These are phyloP conservation scores for Cercophora scortea DNA, from an alignment of 495 filamentous ascomycete genomes.

Conservation along the genomic window DNA sequence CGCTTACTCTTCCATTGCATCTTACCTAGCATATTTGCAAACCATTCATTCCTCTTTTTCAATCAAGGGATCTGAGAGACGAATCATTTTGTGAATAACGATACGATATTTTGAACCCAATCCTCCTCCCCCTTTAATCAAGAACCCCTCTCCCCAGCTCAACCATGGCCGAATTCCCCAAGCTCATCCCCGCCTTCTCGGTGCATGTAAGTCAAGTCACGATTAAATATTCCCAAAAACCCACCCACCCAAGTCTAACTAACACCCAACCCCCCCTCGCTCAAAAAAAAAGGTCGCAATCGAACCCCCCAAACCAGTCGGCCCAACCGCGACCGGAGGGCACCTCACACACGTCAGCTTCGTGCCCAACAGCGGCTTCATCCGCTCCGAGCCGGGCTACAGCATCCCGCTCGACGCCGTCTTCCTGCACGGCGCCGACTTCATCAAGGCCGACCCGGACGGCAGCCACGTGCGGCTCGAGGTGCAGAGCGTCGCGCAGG, in stretches of 20 bases:
- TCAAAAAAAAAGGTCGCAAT: constrained; percentile 24
- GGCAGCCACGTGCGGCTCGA: constrained; percentile 42
- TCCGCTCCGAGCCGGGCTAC: constrained; percentile 24
- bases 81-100: background rate
- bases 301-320: constrained; percentile 16
- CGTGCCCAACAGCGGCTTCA: constrained; percentile 16
- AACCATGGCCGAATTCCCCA: constrained; percentile 33
- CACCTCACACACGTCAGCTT: constrained; percentile 24
- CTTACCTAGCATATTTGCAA: no score
- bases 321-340: constrained; percentile 14
- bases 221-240: background rate
- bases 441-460: constrained; percentile 42
- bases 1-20: no score
- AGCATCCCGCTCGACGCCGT: constrained; percentile 37
- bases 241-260: background rate
- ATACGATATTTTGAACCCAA: background rate
- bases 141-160: background rate
- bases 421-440: constrained; percentile 45
- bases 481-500: constrained; percentile 39
- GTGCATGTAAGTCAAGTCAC: constrained; percentile 19
- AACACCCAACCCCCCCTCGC: background rate
- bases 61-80: background rate
- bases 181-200: constrained; percentile 39
- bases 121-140: no score
- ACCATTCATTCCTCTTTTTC: background rate